phyloP scores from a whole-genome alignment of 1,284 basidiomycete genomes.

The Irpex sp. region DNA sequence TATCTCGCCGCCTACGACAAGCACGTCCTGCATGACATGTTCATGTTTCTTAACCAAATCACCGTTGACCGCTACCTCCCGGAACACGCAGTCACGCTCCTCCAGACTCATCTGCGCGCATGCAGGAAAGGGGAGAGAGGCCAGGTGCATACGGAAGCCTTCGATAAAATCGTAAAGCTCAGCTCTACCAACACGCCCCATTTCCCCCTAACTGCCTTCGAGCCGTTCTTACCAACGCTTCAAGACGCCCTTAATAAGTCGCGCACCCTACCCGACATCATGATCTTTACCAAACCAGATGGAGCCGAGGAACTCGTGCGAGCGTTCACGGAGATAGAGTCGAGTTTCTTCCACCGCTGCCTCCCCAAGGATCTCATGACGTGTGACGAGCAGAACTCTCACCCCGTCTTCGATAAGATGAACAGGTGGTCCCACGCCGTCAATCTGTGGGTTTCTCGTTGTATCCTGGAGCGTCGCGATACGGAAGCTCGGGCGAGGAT shows the following conservation, averaged over 20 bases:
- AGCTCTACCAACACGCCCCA: background rate
- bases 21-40: conserved; percentile 34
- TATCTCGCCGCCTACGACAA: conserved; percentile 57
- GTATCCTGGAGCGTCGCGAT: conserved; percentile 1
- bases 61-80: conserved; percentile 13
- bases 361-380: conserved; percentile 14
- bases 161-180: background rate
- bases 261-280: conserved; percentile 10
- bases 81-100: background rate
- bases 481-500: background rate
- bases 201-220: background rate
- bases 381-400: conserved; percentile 2
- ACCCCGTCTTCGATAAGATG: conserved; percentile 8
- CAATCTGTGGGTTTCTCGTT: conserved; percentile 9
- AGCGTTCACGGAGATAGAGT: conserved; percentile 23
- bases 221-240: background rate
- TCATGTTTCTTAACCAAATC: conserved; percentile 26
- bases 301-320: conserved; percentile 21
- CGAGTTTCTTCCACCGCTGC: conserved; percentile 19
- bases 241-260: background rate
- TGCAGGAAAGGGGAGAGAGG: background rate
- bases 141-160: background rate
- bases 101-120: background rate
- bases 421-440: conserved; percentile 14
- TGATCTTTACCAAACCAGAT: conserved; percentile 11